Percentiles rank a stretch among this genome's conserved stretches.
These are phyloP conservation scores for Calonectria ilicicola DNA, from an alignment of 2,329 filamentous ascomycete genomes.

Conservation along the genomic window DNA sequence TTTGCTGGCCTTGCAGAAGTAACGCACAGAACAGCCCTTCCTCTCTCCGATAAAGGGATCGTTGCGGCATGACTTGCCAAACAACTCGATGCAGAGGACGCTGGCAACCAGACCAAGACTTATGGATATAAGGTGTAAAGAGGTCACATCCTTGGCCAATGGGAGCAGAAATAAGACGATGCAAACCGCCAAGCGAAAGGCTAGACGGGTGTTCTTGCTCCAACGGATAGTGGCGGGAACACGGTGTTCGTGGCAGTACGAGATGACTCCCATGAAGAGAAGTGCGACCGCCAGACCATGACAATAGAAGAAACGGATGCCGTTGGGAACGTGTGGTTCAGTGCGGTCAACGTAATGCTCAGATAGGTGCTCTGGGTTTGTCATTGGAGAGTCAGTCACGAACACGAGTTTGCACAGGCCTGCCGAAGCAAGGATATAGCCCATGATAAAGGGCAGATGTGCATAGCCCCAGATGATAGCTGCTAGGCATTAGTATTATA, in stretches of 20 bases:
- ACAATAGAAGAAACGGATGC: constrained; percentile 74
- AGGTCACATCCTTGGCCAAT: constrained; percentile 58
- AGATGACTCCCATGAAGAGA: constrained; percentile 66
- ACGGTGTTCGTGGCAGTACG: constrained; percentile 67
- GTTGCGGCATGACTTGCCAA: constrained; percentile 59
- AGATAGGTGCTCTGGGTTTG: constrained; percentile 61
- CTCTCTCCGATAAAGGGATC: constrained; percentile 57
- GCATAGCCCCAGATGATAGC: constrained; percentile 66
- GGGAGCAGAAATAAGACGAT: constrained; percentile 68
- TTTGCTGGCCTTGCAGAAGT: constrained; percentile 56
- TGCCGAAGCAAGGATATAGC: constrained; percentile 69
- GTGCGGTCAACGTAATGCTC: constrained; percentile 62
- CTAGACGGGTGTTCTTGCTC: constrained; percentile 62
- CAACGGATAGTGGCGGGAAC: constrained; percentile 60
- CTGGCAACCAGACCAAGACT: constrained; percentile 58
- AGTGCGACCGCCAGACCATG: constrained; percentile 69
- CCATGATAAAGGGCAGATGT: constrained; percentile 73
- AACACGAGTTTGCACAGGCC: constrained; percentile 70
- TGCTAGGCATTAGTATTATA: constrained; percentile 27
- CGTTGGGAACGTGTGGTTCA: constrained; percentile 61
- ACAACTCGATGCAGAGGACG: constrained; percentile 62
- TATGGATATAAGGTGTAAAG: constrained; percentile 58
- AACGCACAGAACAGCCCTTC: constrained; percentile 48
- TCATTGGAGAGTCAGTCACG: constrained; percentile 63
- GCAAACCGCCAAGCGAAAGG: constrained; percentile 62